Evolutionary conservation across 768 basidiomycete species (phyloP).

Genomic region (Calocera cornea): DNA sequence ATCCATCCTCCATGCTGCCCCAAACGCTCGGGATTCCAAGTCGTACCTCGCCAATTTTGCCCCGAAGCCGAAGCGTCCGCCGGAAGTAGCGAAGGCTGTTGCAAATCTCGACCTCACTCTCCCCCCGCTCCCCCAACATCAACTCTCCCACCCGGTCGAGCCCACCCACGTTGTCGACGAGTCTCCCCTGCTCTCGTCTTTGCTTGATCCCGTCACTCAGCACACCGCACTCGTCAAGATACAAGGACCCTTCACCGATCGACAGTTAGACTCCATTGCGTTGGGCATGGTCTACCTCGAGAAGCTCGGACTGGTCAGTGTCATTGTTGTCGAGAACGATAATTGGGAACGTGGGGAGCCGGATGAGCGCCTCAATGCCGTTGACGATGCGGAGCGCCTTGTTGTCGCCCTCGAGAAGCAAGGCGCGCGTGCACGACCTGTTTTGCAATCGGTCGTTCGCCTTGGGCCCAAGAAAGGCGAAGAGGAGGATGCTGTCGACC

Average conservation of each 20-base stretch:
- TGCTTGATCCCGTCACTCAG: constrained; percentile 62
- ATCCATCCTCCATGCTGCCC: constrained; percentile 83
- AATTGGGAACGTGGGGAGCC: constrained; percentile 51
- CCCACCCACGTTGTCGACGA: constrained; percentile 24
- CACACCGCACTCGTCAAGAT: constrained; percentile 93
- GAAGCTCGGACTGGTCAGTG: constrained; percentile 87
- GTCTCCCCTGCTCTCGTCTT: constrained; percentile 42
- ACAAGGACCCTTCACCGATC: constrained; percentile 88
- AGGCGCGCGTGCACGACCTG: constrained; percentile 75
- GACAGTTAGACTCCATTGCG: constrained; percentile 85
- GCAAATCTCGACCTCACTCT: constrained; percentile 17
- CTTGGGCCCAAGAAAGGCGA: constrained; percentile 55
- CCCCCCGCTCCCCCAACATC: constrained; percentile 20
- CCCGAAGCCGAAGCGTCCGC: constrained; percentile 35
- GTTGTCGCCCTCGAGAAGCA: constrained; percentile 70
- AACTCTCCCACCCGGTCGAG: constrained; percentile 22
- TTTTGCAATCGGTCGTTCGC: constrained; percentile 74
- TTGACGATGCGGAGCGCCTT: constrained; percentile 76
- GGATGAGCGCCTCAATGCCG: constrained; percentile 49
- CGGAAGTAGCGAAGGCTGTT: constrained; percentile 4
- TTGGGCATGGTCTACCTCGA: constrained; percentile 90
- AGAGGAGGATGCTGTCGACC: constrained; percentile 27
- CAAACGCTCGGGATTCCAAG: constrained; percentile 79
- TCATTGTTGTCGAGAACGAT: constrained; percentile 90
- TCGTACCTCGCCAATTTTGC: constrained; percentile 89